Base-by-base conservation (phyloP, 805 yeast genomes). In the Vanderwaltozyma verrucispora region DNA sequence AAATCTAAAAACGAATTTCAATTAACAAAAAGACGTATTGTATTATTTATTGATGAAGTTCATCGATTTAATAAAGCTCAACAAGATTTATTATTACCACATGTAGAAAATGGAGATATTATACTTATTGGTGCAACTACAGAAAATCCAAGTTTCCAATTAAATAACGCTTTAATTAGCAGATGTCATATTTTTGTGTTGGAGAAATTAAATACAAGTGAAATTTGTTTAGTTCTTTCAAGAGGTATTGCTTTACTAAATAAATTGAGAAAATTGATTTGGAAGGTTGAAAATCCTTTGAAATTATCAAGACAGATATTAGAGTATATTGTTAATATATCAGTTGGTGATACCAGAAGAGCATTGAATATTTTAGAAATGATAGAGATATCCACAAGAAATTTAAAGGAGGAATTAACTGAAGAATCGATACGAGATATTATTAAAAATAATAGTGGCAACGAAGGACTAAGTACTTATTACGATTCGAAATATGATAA, bases 51-150 rank as follows among this genome's bases (percentile, higher is more conserved):
- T 36, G 98, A 92, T 60, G 98, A 92, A 54, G 81, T 92, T 28
- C 98, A 92, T 54, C 63, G 98, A 24, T 87, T 86, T 55, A 77
- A 77, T 46, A 80, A 81, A 42, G 67, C 77, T 0, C 98, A 92
- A 52, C 98, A 92, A 56, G 97, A 92, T 57, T 71, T 78, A 33
- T 72, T 94, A 33, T 63, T 92, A 28, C 92, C 94, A 0, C 77
- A 75, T 43, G 80, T 89, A 1, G 99, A 92, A 55, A 65, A 73
- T 21, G 97, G 97, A 2, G 75, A 75, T 37, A 75, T 88, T 31
- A 75, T 77, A 1, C 67, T 92, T 30, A 76, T 89, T 36, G 98
- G 98, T 5, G 96, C 97, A n/a, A 92, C 98, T 0, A 88, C 97
- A 0, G 98, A 92, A 54, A 92, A 92, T 54, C 96, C 96, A 4